Evolutionary conservation across 2,329 filamentous ascomycete species (phyloP).

Genomic region (Tolypocladium ovalisporum): DNA sequence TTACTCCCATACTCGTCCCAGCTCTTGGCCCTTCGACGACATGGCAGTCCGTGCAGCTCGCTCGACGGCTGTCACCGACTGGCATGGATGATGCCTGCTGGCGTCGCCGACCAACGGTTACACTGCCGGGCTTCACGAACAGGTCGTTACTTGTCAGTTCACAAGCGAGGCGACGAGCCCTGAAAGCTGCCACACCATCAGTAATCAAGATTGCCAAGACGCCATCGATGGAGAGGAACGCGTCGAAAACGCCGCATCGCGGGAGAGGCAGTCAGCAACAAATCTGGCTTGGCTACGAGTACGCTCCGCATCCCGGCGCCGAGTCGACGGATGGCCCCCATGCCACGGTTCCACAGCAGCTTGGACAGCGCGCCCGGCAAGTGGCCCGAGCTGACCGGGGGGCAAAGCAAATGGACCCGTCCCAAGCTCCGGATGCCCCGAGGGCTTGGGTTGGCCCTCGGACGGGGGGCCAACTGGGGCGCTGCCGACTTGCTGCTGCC

Average conservation of each 20-base stretch:
- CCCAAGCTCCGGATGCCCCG: not conserved
- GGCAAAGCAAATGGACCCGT: no score
- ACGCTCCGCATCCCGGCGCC: not conserved
- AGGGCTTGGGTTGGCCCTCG: no score
- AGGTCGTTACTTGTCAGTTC: not conserved
- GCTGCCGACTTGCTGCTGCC: no score
- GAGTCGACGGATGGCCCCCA: not conserved
- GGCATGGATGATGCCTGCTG: not conserved
- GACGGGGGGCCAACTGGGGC: no score
- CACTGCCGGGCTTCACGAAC: not conserved
- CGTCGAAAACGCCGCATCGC: no score
- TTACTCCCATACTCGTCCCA: no score
- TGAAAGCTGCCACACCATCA: not conserved
- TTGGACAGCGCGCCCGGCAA: not conserved
- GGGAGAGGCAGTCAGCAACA: not conserved
- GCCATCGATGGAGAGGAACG: not conserved
- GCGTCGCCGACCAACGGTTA: not conserved
- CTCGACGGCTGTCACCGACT: not conserved
- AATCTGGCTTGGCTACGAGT: not conserved
- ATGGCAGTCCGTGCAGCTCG: no score
- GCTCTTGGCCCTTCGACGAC: no score
- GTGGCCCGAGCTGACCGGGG: not conserved
- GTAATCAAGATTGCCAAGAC: not conserved
- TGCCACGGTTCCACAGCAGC: not conserved
- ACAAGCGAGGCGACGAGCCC: not conserved